These are phyloP conservation scores for Aspergillus diversus DNA, from an alignment of 495 filamentous ascomycete genomes.

Conservation along the genomic window DNA sequence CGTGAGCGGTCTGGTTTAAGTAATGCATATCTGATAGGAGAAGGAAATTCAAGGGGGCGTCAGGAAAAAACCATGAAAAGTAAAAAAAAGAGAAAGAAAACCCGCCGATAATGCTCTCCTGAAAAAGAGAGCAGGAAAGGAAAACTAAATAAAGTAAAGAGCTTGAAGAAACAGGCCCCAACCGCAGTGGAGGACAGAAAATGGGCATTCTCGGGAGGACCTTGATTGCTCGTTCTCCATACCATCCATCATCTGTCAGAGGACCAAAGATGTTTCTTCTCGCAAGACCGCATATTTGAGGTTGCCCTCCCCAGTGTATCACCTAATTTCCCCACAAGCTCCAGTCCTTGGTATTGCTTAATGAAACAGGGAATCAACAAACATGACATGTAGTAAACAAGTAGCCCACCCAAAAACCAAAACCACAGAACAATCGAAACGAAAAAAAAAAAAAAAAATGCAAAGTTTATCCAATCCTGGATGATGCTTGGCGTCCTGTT, in stretches of 20 bases:
- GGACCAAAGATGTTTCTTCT: constrained; percentile 2
- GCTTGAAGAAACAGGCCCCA: background rate
- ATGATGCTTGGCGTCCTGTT: background rate
- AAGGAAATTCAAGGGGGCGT: background rate
- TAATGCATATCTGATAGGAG: constrained; percentile 3
- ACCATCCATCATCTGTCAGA: constrained; percentile 2
- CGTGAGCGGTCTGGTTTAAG: constrained; percentile 21
- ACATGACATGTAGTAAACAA: constrained; percentile 23
- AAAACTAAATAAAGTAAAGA: constrained; percentile 1
- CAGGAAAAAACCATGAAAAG: background rate
- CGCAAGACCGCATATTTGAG: constrained; percentile 23
- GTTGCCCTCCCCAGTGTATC: constrained; percentile 33
- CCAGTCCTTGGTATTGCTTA: constrained; percentile 11
- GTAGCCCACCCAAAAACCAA: constrained; percentile 26
- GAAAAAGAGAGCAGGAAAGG: background rate
- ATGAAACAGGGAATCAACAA: constrained; percentile 28
- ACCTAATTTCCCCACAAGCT: constrained; percentile 16
- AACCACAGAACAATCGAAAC: constrained; percentile 21
- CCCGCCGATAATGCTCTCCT: too few relatives aligned
- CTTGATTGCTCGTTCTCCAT: constrained; percentile 7
- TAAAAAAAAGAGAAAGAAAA: background rate
- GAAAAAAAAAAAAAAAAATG: constrained; percentile 12
- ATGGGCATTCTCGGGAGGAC: background rate
- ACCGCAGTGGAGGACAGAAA: background rate
- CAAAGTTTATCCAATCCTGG: background rate